phyloP scores from a whole-genome alignment of 352 stramenopile species.

The Phytopythium kandeliae region DNA sequence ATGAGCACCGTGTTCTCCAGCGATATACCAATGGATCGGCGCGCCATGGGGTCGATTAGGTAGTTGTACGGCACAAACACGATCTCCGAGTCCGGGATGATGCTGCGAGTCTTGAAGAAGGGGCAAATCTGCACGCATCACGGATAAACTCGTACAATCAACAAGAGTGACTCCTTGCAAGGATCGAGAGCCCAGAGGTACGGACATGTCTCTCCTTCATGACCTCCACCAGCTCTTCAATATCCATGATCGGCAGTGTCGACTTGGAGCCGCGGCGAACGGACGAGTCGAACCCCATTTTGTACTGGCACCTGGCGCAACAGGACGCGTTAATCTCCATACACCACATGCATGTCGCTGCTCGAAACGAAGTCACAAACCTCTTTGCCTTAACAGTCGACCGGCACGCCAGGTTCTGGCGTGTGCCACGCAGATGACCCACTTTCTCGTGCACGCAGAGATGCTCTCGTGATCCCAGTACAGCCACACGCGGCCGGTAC shows the following conservation, averaged over 20 bases:
- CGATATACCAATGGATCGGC: slow-evolving; percentile 91
- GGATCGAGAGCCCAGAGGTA: slow-evolving; percentile 4
- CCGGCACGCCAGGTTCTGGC: slow-evolving; percentile 85
- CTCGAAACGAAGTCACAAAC: slow-evolving; percentile 23
- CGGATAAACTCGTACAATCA: too few relatives aligned
- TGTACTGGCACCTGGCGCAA: slow-evolving; percentile 55
- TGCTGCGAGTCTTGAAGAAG: slow-evolving; percentile 95
- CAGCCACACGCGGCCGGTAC: slow-evolving; percentile 86
- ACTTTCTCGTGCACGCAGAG: slow-evolving; percentile 96
- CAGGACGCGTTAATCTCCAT: not conserved
- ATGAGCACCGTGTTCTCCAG: slow-evolving; percentile 97
- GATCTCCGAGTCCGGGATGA: slow-evolving; percentile 92
- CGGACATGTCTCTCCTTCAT: slow-evolving; percentile 75
- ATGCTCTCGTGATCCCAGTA: slow-evolving; percentile 95
- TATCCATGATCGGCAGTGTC: slow-evolving; percentile 92
- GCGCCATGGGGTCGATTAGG: slow-evolving; percentile 93
- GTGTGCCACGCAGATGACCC: slow-evolving; percentile 72
- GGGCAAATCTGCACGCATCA: slow-evolving; percentile 86
- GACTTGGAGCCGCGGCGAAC: slow-evolving; percentile 41
- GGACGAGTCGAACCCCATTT: slow-evolving; percentile 68
- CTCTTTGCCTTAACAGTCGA: slow-evolving; percentile 85
- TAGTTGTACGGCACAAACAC: slow-evolving; percentile 99
- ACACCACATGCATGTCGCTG: not conserved
- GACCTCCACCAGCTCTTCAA: slow-evolving; percentile 95
- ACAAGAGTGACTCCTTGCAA: too few relatives aligned